Evolutionary conservation across 2,329 filamentous ascomycete species (phyloP), one percentile per base, ranked within the genome.

Genomic region (Spiromastix sp.): DNA sequence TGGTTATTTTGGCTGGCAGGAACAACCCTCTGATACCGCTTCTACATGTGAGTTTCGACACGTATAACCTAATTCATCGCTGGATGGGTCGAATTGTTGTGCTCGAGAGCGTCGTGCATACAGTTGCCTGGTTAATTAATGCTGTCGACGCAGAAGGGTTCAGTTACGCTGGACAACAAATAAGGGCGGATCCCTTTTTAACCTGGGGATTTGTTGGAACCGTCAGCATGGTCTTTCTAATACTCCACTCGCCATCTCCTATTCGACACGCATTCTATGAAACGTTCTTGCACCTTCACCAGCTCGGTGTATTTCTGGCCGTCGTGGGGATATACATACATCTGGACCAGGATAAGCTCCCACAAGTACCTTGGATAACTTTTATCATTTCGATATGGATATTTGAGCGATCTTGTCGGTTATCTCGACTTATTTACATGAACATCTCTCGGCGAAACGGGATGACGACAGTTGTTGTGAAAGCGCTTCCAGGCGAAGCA

Each of bases 21-120:
- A 96, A 96, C 67, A 98, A 96, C 63, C 85, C 85, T 6, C 68
- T 95, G 32, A 95, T 96, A 52, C 59, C 68, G 3, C 59, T 93
- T 21, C 71, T 96, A 38, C 76, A 81, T 48, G 81, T 96, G 56
- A 89, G 84, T 57, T 98, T 95, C 63, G 91, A 96, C 59, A 93
- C 87, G 1, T 96, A 93, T 70, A 96, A 96, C 56, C 77, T 91
- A 6, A 66, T 91, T 33, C 85, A 93, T 57, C 74, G 85, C 44
- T 93, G 84, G 83, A 73, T 85, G 42, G 85, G 83, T 18, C 74
- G 85, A 17, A 74, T 87, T 28, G 74, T 84, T 17, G 73, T 83
- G n/a, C 35, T 81, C 3, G 81, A 91, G 56, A 63, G 73, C 11
- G 48, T 85, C 32, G 66, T 81, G 6, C 85, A 93, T 59, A 82